Conservation (phyloP, 148 eudicot genomes). For the Heliamphora exappendiculata region DNA sequence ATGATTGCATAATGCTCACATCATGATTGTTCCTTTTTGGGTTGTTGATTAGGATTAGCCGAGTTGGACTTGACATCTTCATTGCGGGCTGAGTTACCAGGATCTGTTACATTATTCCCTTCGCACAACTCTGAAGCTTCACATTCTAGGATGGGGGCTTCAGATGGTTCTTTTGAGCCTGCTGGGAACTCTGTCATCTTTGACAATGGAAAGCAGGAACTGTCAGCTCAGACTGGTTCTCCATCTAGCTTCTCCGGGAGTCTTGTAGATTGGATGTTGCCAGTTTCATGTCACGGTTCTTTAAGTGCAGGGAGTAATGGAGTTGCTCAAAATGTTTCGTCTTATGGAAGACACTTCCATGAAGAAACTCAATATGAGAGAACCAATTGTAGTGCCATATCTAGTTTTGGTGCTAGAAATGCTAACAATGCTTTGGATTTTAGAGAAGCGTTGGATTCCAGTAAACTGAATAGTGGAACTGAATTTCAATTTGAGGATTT, state of each 20-base stretch:
- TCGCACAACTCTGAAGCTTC: conserved; percentile 25
- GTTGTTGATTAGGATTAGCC: conserved; percentile 8
- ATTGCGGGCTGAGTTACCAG: conserved; percentile 7
- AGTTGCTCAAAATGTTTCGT: conserved; percentile 5
- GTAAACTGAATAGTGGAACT: conserved; percentile 5
- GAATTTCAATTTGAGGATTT: neutral
- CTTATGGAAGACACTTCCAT: conserved; percentile 4
- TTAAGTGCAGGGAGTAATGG: conserved; percentile 7
- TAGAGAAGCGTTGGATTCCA: neutral
- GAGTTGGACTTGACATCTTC: conserved; percentile 12
- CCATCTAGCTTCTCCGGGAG: conserved; percentile 19
- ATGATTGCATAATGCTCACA: neutral
- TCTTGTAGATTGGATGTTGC: conserved; percentile 18
- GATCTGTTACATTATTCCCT: conserved; percentile 17
- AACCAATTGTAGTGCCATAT: neutral
- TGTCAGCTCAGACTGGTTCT: conserved; percentile 21
- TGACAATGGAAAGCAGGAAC: conserved; percentile 17
- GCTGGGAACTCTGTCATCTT: conserved; percentile 12
- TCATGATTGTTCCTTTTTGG: conserved; percentile 3
- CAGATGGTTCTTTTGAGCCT: conserved; percentile 22
- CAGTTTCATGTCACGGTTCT: conserved; percentile 11
- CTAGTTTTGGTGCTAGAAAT: conserved; percentile 17
- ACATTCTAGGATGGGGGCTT: conserved; percentile 19
- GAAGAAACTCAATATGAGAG: conserved; percentile 14
- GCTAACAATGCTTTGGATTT: conserved; percentile 8